Evolutionary conservation across 495 filamentous ascomycete species (phyloP), one percentile per base, ranked within the genome.

Genomic region (Penicillium chermesinum): DNA sequence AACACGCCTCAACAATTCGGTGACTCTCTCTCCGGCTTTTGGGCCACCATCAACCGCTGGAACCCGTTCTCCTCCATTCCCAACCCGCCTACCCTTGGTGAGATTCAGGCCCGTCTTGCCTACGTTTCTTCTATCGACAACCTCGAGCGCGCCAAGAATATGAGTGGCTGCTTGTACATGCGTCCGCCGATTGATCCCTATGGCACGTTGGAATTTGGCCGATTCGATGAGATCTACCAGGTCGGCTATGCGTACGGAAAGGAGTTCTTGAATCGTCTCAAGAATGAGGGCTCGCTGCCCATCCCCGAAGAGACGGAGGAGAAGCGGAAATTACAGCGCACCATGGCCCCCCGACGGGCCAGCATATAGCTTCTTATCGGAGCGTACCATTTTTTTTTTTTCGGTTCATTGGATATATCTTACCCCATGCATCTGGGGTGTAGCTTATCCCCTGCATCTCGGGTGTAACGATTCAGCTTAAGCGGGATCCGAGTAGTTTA

Each of bases 121-220:
- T 99, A 99, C 58, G 93, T 99, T 7, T 88, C 83, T 2, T 89
- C 84, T 19, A 88, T 95, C 3, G 94, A 96, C 59, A 93, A 91
- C 38, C 74, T 99, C 10, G 93, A 99, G 64, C 77, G 90, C 16
- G 91, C 94, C 17, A 99, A 99, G 71, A 82, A 72, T 9, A 87
- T 81, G 48, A 77, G 86, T 0, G 94, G 93, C 5, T 96, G 90
- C 63, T 68, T 91, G 17, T 99, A 97, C 61, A 93, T 97, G 87
- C 78, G 93, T 4, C 94, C 94, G 19, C 93, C 93, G 2, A 86
- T 99, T 46, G 94, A 97, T 58, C 75, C 80, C 5, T 97, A 94
- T 48, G 93, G 90, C 0, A 99, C 93, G 7, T 67, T 99, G 42
- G 94, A 97, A 37, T 99, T 99, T 72, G 87, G 80, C 44, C 96